phyloP scores from a whole-genome alignment of 257 asterid species.

The Paraleonurus japonicus region DNA sequence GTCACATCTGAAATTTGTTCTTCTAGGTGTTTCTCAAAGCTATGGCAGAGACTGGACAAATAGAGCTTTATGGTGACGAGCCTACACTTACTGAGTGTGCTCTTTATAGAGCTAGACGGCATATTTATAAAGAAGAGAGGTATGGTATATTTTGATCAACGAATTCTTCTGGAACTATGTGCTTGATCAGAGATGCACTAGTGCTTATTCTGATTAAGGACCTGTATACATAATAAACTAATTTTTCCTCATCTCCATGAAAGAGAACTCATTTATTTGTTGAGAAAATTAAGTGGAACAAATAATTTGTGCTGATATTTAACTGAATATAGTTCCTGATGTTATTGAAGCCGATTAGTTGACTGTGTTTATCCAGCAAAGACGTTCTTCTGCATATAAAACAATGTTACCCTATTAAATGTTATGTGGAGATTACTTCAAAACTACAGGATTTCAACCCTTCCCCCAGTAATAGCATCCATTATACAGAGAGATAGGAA shows the following conservation, averaged over 20 bases:
- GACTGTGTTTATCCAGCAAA: no score
- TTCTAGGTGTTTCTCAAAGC: slow-evolving; percentile 91
- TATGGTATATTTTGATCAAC: slow-evolving; percentile 39
- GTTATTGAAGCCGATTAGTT: no score
- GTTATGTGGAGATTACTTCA: no score
- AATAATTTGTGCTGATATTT: no score
- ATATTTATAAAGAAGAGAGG: slow-evolving; percentile 88
- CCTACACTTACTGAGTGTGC: slow-evolving; percentile 87
- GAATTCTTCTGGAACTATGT: neutral
- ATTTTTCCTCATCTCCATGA: neutral
- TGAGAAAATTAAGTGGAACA: no score
- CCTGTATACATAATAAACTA: neutral
- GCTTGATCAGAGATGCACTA: neutral
- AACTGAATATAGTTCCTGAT: no score
- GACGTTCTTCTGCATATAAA: no score
- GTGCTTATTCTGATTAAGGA: neutral
- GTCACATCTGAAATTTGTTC: slow-evolving; percentile 2
- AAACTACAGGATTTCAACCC: no score
- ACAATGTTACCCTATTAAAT: no score
- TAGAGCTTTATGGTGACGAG: slow-evolving; percentile 84
- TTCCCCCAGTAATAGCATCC: no score
- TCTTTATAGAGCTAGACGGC: slow-evolving; percentile 86
- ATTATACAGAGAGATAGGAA: no score
- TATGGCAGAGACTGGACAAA: slow-evolving; percentile 94
- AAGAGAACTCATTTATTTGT: neutral